Conservation (phyloP, 495 filamentous ascomycete genomes). For the Rhypophila decipiens region DNA sequence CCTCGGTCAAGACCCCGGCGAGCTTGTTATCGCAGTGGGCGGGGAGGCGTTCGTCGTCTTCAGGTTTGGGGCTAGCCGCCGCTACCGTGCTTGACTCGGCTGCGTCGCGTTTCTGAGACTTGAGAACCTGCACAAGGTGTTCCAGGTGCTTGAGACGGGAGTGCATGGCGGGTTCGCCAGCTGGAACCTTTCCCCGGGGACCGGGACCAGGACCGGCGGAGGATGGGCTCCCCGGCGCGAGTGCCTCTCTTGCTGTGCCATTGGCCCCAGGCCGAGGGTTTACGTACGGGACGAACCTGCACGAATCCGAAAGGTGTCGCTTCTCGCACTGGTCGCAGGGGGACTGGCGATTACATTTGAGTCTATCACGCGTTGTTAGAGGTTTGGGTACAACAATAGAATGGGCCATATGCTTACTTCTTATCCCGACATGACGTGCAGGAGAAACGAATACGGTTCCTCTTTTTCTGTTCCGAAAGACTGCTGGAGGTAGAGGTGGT, state of each 20-base stretch:
- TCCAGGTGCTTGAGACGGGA: slow-evolving; percentile 47
- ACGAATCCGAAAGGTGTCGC: slow-evolving; percentile 36
- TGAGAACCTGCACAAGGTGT: slow-evolving; percentile 44
- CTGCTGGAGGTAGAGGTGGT: no score
- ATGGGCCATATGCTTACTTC: slow-evolving; percentile 35
- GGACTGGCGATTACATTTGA: slow-evolving; percentile 47
- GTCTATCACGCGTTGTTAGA: slow-evolving; percentile 23
- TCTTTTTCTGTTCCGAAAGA: slow-evolving; percentile 32
- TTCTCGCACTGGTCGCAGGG: slow-evolving; percentile 47
- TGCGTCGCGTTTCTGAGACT: slow-evolving; percentile 21
- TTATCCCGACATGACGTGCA: slow-evolving; percentile 47
- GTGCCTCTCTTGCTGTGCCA: slow-evolving; percentile 16
- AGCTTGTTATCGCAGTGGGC: slow-evolving; percentile 6
- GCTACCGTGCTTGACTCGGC: neutral
- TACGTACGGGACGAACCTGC: slow-evolving; percentile 34
- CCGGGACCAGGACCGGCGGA: neutral
- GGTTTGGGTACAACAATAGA: neutral
- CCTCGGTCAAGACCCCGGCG: slow-evolving; percentile 28
- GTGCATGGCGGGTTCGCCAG: slow-evolving; percentile 37
- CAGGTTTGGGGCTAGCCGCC: slow-evolving; percentile 2
- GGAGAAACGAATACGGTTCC: slow-evolving; percentile 47
- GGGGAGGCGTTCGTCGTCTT: slow-evolving; percentile 3
- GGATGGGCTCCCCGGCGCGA: no score
- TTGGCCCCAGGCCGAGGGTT: slow-evolving; percentile 21
- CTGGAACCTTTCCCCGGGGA: slow-evolving; percentile 1